Conservation (phyloP, 768 basidiomycete genomes). For the Phaeotremella fagi region DNA sequence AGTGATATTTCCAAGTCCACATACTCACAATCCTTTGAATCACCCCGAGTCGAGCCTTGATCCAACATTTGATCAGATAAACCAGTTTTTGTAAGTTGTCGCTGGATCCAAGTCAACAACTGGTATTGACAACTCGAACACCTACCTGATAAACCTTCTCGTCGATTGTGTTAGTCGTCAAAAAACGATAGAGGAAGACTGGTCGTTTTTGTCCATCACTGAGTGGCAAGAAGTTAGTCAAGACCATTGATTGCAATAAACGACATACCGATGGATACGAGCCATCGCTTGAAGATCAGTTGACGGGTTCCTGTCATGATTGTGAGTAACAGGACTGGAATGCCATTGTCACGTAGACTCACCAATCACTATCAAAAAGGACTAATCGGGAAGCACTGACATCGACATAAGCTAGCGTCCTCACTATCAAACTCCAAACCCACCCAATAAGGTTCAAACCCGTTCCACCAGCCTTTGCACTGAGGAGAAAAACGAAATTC, state of each 20-base stretch:
- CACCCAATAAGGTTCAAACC: slow-evolving; percentile 65
- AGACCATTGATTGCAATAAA: background rate
- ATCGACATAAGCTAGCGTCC: slow-evolving; percentile 35
- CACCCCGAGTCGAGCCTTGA: slow-evolving; percentile 59
- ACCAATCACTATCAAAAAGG: slow-evolving; percentile 49
- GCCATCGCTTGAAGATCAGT: slow-evolving; percentile 94
- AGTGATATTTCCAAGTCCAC: background rate
- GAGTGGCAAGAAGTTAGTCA: background rate
- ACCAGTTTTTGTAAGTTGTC: slow-evolving; percentile 90
- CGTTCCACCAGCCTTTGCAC: slow-evolving; percentile 91
- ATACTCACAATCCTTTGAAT: slow-evolving; percentile 67
- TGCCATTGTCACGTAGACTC: background rate
- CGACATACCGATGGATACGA: slow-evolving; percentile 73
- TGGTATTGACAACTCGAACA: background rate
- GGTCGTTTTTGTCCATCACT: slow-evolving; percentile 92
- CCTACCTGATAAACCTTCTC: slow-evolving; percentile 51
- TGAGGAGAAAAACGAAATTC: slow-evolving; percentile 82
- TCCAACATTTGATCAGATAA: slow-evolving; percentile 62
- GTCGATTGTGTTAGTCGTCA: slow-evolving; percentile 70
- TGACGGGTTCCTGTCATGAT: slow-evolving; percentile 46
- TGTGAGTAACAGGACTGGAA: background rate
- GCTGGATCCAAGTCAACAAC: slow-evolving; percentile 53
- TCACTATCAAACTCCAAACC: background rate
- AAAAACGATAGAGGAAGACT: slow-evolving; percentile 62
- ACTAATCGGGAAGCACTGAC: slow-evolving; percentile 80